Evolutionary conservation across 768 basidiomycete genomes (phyloP).

Genomic region (Tephrocybe sp.): DNA sequence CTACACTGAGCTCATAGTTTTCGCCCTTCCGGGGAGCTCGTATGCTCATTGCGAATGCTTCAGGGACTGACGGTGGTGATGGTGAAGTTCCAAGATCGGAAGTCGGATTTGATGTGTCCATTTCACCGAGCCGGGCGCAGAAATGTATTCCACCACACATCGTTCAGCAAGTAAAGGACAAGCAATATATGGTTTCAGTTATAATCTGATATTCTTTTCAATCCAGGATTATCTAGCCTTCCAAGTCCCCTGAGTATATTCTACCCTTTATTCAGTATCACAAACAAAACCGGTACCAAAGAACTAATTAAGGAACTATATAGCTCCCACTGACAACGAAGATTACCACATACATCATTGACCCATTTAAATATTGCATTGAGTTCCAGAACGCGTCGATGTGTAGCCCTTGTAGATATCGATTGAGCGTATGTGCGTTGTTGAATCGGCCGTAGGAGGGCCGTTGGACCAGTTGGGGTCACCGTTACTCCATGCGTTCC

Average conservation of each 20-base stretch:
- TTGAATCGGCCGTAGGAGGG: conserved; percentile 31
- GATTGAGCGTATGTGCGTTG: conserved; percentile 34
- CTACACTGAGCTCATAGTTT: conserved; percentile 95
- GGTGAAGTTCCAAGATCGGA: conserved; percentile 9
- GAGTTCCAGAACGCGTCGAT: conserved; percentile 20
- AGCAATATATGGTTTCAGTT: no score
- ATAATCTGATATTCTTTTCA: no score
- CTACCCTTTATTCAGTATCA: no score
- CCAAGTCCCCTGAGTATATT: no score
- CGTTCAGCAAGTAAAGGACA: no score
- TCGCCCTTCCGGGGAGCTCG: conserved; percentile 77
- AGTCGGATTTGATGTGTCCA: conserved; percentile 7
- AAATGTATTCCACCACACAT: no score
- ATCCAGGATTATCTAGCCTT: no score
- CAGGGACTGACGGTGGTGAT: neutral
- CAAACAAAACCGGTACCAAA: no score
- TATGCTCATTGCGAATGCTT: conserved; percentile 42
- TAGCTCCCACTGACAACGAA: no score
- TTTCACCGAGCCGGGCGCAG: no score
- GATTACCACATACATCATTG: no score
- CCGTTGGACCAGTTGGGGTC: conserved; percentile 34
- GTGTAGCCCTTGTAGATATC: conserved; percentile 33
- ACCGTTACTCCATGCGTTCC: conserved; percentile 37
- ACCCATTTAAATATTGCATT: conserved; percentile 20
- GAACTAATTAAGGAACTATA: no score